Base-by-base conservation (phyloP, 2,329 filamentous ascomycete genomes). In the Dactylella cylindrospora region DNA sequence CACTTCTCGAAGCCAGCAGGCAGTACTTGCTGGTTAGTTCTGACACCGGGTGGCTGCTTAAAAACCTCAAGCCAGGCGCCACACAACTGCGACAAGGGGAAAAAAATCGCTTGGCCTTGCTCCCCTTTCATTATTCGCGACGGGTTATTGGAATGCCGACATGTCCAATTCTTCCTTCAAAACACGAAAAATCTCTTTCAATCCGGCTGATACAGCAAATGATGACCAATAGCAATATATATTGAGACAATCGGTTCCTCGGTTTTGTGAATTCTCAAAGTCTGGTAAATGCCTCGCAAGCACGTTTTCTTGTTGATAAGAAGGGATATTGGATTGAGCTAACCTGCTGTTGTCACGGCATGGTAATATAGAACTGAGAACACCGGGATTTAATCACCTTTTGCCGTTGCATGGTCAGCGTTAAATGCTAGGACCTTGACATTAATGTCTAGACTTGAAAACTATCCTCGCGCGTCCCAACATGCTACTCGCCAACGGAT, bases 261-360 rank as follows among this genome's bases (percentile, higher is more conserved):
- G 44, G 51, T 55, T 40, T 55, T 6, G 17, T 23, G 12, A 8
- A 28, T 44, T 15, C 22, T 20, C 20, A 39, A 44, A 57, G 52
- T 57, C 32, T 44, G 52, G 52, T 57, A 57, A 57, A 57, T 57
- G 36, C 52, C 52, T 57, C 44, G 44, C 44, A 13, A 7, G 29
- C 52, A 50, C 44, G 44, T 49, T 57, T 55, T 54, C 44, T 23
- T 41, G 29, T 32, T 54, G 39, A 54, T 54, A 46, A 32, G 40
- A 32, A 22, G 19, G 29, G n/a, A n/a, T n/a, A n/a, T n/a, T n/a
- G n/a, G n/a, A n/a, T n/a, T n/a, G n/a, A n/a, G n/a, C n/a, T n/a
- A n/a, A n/a, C n/a, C n/a, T n/a, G n/a, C n/a, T n/a, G n/a, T n/a
- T n/a, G n/a, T n/a, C n/a, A n/a, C n/a, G n/a, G n/a, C n/a, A n/a